Evolutionary conservation across 2,329 filamentous ascomycete species (phyloP), one percentile per base, ranked within the genome.

Genomic region (Plectosphaerella cucumerina): DNA sequence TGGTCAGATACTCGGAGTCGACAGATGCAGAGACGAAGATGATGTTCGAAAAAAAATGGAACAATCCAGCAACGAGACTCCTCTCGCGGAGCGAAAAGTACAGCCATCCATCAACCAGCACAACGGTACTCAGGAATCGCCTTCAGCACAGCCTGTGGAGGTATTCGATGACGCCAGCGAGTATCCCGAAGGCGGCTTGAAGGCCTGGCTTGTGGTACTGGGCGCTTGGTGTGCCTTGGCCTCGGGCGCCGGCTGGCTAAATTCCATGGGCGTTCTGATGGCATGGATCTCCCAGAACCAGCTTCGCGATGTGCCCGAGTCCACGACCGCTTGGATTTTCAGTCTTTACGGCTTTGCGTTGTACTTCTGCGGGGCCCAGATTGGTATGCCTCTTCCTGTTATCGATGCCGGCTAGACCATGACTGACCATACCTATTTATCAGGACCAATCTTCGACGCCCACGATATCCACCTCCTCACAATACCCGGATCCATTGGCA

Each of bases 281-380:
- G 76, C 82, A 9, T 88, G 87, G 64, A 71, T 90, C 23, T 70
- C 77, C 35, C 75, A 73, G n/a, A 71, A 90, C 58, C 82, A 89
- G 54, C 70, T 91, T 12, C 67, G 70, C 6, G 67, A 73, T 12
- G 79, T 86, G 55, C 76, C 71, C 33, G 77, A 82, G 10, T 26
- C 23, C 5, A 26, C 72, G 5, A 79, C 86, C 33, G 85, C 84
- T 1, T 91, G 87, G 87, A 87, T 91, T 50, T 87, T 89, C 57
- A 80, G 83, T 56, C 71, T 87, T 46, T 90, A 87, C 59, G 76
- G 82, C 20, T 90, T 89, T 61, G 72, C 90, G 35, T 75, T 84
- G 14, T 88, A 89, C 63, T 85, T 89, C 60, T 82, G 85, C 47
- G 86, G 87, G 11, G 77, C 89, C 1, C 84, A 89, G 60, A 80